These are phyloP conservation scores for Syncephalis fuscata DNA, from an alignment of 371 early-diverging fungal genomes.

Conservation along the genomic window DNA sequence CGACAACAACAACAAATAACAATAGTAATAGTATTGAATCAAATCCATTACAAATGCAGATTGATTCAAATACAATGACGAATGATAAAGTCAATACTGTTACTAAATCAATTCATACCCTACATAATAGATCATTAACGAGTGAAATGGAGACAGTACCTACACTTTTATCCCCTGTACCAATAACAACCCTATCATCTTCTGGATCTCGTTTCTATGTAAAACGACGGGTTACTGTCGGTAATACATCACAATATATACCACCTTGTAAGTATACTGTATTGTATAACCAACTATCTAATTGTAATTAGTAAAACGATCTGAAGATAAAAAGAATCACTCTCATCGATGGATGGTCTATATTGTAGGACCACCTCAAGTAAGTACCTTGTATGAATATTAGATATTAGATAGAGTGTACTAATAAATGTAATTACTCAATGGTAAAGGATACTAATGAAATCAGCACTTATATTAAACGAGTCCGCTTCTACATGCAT, in stretches of 20 bases:
- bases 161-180: too few relatives aligned
- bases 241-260: slow-evolving; percentile 70
- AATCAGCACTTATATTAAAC: slow-evolving; percentile 39
- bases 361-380: slow-evolving; percentile 38
- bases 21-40: too few relatives aligned
- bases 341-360: slow-evolving; percentile 88
- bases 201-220: slow-evolving; percentile 72
- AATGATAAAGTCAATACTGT: too few relatives aligned
- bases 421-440: not conserved
- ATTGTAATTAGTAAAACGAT: slow-evolving; percentile 29
- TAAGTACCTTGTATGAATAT: slow-evolving; percentile 2
- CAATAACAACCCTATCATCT: too few relatives aligned
- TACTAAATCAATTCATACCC: too few relatives aligned
- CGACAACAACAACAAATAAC: not conserved
- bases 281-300: slow-evolving; percentile 1
- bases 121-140: too few relatives aligned
- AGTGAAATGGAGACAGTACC: too few relatives aligned
- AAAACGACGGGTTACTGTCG: slow-evolving; percentile 57
- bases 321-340: slow-evolving; percentile 33
- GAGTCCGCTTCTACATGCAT: slow-evolving; percentile 77
- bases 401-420: not conserved
- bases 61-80: too few relatives aligned
- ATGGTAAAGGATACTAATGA: slow-evolving; percentile 30
- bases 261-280: slow-evolving; percentile 20
- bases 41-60: too few relatives aligned